A percentile compares a stretch with the other conserved stretches of the same genome.
phyloP scores from a whole-genome alignment of 495 filamentous ascomycete genomes.

The Penicillium longicatenatum region DNA sequence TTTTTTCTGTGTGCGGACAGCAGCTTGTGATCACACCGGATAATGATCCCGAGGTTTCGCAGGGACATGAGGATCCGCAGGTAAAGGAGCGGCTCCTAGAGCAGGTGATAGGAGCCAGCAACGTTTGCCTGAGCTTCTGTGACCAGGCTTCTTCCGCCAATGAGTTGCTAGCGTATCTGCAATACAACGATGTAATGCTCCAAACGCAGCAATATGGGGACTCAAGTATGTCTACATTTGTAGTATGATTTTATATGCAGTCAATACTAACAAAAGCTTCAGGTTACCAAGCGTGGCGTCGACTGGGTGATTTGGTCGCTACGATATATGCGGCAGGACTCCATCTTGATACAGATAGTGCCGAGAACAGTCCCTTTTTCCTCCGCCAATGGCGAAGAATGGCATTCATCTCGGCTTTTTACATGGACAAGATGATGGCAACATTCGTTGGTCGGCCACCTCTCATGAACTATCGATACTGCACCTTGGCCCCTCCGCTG shows the following conservation, averaged over 20 bases:
- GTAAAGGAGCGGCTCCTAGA: slow-evolving; percentile 35
- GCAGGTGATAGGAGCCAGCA: slow-evolving; percentile 43
- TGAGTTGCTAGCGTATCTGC: slow-evolving; percentile 47
- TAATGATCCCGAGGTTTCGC: slow-evolving; percentile 34
- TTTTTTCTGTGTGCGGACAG: slow-evolving; percentile 52
- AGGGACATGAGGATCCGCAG: slow-evolving; percentile 21
- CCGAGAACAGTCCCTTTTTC: slow-evolving; percentile 52
- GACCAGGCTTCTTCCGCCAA: slow-evolving; percentile 51
- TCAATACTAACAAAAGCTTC: neutral
- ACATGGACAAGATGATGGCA: slow-evolving; percentile 52
- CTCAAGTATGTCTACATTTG: slow-evolving; percentile 43
- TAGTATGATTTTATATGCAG: neutral
- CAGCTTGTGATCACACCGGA: slow-evolving; percentile 41
- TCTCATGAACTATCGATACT: slow-evolving; percentile 55
- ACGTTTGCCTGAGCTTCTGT: slow-evolving; percentile 48
- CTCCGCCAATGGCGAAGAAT: slow-evolving; percentile 51
- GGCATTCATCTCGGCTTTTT: slow-evolving; percentile 56
- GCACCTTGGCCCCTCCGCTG: slow-evolving; percentile 55
- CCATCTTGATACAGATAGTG: slow-evolving; percentile 51
- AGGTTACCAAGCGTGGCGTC: slow-evolving; percentile 57
- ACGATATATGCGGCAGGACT: slow-evolving; percentile 60
- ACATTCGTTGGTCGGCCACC: slow-evolving; percentile 61
- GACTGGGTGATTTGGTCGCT: slow-evolving; percentile 51
- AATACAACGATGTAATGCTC: slow-evolving; percentile 46
- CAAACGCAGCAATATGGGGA: slow-evolving; percentile 53